Conservation (phyloP, 2,329 filamentous ascomycete species). For the Verticillium nonalfalfae region DNA sequence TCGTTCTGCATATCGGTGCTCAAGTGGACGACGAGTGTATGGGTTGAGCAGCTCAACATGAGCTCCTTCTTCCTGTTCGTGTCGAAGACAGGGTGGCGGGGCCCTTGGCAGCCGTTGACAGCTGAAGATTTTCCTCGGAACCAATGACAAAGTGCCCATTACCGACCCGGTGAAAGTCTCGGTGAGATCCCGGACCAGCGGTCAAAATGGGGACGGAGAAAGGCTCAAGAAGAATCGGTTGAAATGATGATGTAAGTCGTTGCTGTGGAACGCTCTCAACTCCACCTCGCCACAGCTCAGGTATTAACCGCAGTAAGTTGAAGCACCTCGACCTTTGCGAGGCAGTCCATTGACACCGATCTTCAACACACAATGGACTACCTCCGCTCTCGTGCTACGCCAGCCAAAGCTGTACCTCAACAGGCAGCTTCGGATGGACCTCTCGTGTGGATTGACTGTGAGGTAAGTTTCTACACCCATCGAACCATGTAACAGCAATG, state of each 20-base stretch:
- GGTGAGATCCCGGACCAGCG: not conserved
- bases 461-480: slow-evolving; percentile 27
- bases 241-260: not conserved
- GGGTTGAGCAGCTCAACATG: not conserved
- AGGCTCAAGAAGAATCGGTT: not conserved
- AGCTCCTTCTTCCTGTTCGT: too few relatives aligned
- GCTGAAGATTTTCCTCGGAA: too few relatives aligned
- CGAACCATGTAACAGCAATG: not conserved
- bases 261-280: not conserved
- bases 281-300: not conserved
- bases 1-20: not conserved
- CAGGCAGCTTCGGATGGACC: slow-evolving; percentile 38
- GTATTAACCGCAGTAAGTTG: too few relatives aligned
- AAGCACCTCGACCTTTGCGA: not conserved
- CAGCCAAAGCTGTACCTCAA: slow-evolving; percentile 2
- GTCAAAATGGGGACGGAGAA: not conserved
- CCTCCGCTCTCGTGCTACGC: slow-evolving; percentile 1
- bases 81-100: too few relatives aligned
- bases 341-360: not conserved
- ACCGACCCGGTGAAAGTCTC: not conserved
- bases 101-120: too few relatives aligned
- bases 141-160: too few relatives aligned
- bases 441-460: slow-evolving; percentile 79
- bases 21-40: not conserved
- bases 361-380: slow-evolving; percentile 5